Evolutionary conservation across 179 eudicot genomes (phyloP).

Genomic region (Beta corolliflora): DNA sequence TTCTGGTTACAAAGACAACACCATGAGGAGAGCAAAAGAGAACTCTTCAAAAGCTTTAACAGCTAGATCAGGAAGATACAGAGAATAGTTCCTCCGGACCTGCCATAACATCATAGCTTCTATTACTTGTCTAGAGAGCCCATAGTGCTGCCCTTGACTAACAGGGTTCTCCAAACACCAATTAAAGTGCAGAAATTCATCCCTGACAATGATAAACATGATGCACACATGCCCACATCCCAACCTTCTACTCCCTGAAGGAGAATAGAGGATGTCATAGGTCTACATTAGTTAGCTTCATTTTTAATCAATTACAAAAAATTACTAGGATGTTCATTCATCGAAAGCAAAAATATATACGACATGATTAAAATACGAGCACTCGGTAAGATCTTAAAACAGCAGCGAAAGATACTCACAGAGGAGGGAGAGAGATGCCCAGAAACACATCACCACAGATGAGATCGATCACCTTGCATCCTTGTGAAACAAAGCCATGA

Average conservation of each 20-base stretch:
- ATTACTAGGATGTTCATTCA: not conserved
- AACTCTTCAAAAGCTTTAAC: too few relatives aligned
- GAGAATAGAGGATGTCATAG: not conserved
- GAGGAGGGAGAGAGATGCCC: not conserved
- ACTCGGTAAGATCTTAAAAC: not conserved
- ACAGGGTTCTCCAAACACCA: conserved; percentile 35
- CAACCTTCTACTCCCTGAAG: not conserved
- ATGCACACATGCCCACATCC: not conserved
- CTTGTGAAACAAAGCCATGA: conserved; percentile 37
- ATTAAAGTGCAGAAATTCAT: conserved; percentile 30
- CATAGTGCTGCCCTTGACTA: conserved; percentile 35
- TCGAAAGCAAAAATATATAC: not conserved
- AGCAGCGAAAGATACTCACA: not conserved
- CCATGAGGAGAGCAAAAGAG: too few relatives aligned
- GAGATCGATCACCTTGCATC: conserved; percentile 27
- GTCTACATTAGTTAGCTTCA: not conserved
- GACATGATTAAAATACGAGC: not conserved
- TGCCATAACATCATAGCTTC: conserved; percentile 15
- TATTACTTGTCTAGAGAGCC: conserved; percentile 38
- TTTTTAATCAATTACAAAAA: not conserved
- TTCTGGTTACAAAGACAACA: too few relatives aligned
- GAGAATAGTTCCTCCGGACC: conserved; percentile 38
- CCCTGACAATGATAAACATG: conserved; percentile 33
- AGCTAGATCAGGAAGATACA: conserved; percentile 53
- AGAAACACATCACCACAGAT: conserved; percentile 29